Percentiles rank a stretch among this genome's conserved stretches.
Evolutionary conservation across 352 stramenopile species (phyloP).

Genomic region (Plasmopara halstedii): DNA sequence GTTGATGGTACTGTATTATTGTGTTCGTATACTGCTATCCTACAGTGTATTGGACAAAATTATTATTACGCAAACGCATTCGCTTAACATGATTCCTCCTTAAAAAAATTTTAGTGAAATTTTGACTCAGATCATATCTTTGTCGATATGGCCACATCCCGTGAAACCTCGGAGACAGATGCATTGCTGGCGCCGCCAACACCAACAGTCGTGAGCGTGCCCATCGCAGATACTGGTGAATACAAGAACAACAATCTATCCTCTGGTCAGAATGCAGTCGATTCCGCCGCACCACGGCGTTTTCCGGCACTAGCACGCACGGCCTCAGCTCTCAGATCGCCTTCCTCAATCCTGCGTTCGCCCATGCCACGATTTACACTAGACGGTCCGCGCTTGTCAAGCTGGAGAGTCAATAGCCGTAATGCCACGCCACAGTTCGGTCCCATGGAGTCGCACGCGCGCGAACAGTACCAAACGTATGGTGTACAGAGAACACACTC

Average conservation of each 20-base stretch:
- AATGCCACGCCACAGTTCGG: constrained; percentile 1
- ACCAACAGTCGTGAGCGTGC: constrained; percentile 8
- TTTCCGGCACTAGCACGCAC: constrained; percentile 18
- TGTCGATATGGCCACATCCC: constrained; percentile 30
- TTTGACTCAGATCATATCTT: too few species aligned
- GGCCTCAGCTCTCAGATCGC: constrained; percentile 22
- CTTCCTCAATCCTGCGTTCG: constrained; percentile 31
- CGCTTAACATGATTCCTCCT: too few species aligned
- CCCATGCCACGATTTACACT: constrained; percentile 21
- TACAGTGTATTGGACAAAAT: too few species aligned
- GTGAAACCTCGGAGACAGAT: constrained; percentile 34
- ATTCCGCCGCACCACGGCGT: constrained; percentile 1
- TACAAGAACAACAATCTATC: constrained; percentile 16
- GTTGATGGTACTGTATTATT: too few species aligned
- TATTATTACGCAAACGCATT: too few species aligned
- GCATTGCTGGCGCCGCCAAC: constrained; percentile 25
- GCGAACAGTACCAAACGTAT: constrained; percentile 23
- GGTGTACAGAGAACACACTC: constrained; percentile 68
- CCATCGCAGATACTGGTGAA: constrained; percentile 7
- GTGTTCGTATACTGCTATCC: too few species aligned
- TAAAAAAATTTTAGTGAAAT: too few species aligned
- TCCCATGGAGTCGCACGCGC: constrained; percentile 11
- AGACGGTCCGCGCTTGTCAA: constrained; percentile 6
- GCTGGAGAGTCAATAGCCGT: constrained; percentile 7
- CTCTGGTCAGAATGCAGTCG: constrained; percentile 14